Evolutionary conservation across 2,329 filamentous ascomycete genomes (phyloP).

Genomic region (Colletotrichum cordylinicola): DNA sequence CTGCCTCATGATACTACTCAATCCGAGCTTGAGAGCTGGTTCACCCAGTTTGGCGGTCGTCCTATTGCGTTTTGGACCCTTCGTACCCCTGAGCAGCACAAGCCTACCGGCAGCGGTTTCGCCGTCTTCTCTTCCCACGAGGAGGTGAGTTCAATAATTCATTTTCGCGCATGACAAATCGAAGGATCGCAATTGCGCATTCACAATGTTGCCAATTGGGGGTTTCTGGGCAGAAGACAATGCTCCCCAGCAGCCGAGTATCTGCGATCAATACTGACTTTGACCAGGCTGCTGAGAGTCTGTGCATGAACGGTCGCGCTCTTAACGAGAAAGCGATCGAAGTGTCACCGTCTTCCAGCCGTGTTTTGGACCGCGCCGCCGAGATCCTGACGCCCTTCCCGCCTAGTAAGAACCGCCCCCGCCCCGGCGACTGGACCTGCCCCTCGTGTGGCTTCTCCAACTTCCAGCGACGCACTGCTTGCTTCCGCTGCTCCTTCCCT

Average conservation of each 20-base stretch:
- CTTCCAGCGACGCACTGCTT: constrained; percentile 97
- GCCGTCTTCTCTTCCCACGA: constrained; percentile 99
- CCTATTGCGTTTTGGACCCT: constrained; percentile 99
- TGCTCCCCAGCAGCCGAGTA: neutral
- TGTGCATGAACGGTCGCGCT: constrained; percentile 98
- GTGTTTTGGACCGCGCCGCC: constrained; percentile 92
- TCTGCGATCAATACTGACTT: neutral
- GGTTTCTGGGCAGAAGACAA: neutral
- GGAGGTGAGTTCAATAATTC: constrained; percentile 72
- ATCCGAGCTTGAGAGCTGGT: constrained; percentile 99
- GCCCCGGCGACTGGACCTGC: constrained; percentile 98
- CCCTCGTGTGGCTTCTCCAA: constrained; percentile 99
- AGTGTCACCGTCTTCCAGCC: constrained; percentile 95
- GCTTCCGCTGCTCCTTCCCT: constrained; percentile 99
- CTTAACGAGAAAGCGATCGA: constrained; percentile 99
- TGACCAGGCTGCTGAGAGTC: constrained; percentile 86
- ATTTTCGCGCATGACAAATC: neutral
- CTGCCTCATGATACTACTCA: constrained; percentile 98
- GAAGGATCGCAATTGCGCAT: neutral
- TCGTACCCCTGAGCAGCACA: constrained; percentile 96
- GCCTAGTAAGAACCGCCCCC: constrained; percentile 96
- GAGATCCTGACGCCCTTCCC: constrained; percentile 98
- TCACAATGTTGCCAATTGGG: neutral
- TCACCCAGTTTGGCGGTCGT: constrained; percentile 96
- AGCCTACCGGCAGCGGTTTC: constrained; percentile 98